Base-by-base conservation (phyloP, 83 land plant species). In the Thuja plicata region DNA sequence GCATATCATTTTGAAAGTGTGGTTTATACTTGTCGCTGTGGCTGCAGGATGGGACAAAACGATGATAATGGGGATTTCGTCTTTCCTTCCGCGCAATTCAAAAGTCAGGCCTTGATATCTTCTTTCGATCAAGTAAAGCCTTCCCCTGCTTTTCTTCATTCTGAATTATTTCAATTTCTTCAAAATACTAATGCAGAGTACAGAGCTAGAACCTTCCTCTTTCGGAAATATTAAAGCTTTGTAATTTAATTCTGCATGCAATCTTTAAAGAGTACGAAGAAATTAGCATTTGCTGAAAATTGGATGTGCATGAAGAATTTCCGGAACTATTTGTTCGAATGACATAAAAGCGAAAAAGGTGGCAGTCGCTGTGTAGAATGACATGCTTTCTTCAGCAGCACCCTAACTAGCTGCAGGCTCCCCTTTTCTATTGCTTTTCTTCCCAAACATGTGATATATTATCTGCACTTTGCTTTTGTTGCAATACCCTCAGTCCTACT, bases 61-160 rank as follows among this genome's bases (percentile, higher is more conserved):
- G 54, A 91, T 87, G 88, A 0, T 52, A 95, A 94, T 57, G 37
- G 92, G 79, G 92, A 95, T 84, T 94, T 95, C 78, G 90, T 96
- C 83, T 87, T 90, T 15, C 94, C 97, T 55, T 88, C 88, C 81
- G 86, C 37, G 1, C 90, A 92, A 1, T 96, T 96, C 91, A 89
- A 93, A 35, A 3, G 24, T 12, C 87, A 93, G 76, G 97, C 97
- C 41, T 91, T 89, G 60, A 87, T 96, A 41, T 85, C 96, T n/a
- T 95, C 95, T 13, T 90, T 87, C 17, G 88, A 91, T 2, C 89
- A 96, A 94, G 97, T 95, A 19, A 24, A 83, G 34, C 7, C 34
- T 24, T 30, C 34, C 35, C 6, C 34, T 45, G 71, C 34, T 27
- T 86, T 8, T 32, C 17, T 89, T 73, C 19, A 60, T 60, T 71